phyloP scores from a whole-genome alignment of 2,329 filamentous ascomycete genomes.

The Colletotrichum costaricense region DNA sequence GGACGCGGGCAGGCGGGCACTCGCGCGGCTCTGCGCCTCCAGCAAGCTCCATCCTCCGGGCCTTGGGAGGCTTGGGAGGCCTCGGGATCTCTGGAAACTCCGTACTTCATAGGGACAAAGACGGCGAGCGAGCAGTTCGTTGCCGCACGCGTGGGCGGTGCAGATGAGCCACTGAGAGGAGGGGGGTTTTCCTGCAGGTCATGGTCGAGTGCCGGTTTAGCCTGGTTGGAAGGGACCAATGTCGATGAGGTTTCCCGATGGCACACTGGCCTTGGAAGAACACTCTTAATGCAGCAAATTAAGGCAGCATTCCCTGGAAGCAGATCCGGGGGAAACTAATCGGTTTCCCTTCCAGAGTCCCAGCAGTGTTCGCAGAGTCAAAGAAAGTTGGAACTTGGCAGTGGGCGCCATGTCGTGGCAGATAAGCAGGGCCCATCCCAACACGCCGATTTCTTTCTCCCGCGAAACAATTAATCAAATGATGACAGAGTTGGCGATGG shows the following conservation, averaged over 20 bases:
- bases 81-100: constrained; percentile 1
- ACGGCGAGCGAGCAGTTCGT: not conserved
- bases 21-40: not conserved
- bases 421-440: constrained; percentile 12
- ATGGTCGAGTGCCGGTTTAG: constrained; percentile 12
- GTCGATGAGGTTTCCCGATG: constrained; percentile 3
- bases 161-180: constrained; percentile 10
- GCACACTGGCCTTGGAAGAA: constrained; percentile 17
- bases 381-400: constrained; percentile 4
- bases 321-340: not conserved
- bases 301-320: constrained; percentile 8
- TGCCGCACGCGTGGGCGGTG: not conserved
- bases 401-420: constrained; percentile 6
- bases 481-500: not conserved
- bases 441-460: not conserved
- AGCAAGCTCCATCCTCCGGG: not conserved
- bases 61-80: not conserved
- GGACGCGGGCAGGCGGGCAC: not conserved
- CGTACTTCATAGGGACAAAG: not conserved
- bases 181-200: constrained; percentile 10
- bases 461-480: not conserved
- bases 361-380: not conserved
- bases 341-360: not conserved
- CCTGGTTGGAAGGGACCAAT: not conserved
- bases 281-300: constrained; percentile 4